phyloP scores from a whole-genome alignment of 169 alveolate genomes.

The Plasmodium knowlesi region DNA sequence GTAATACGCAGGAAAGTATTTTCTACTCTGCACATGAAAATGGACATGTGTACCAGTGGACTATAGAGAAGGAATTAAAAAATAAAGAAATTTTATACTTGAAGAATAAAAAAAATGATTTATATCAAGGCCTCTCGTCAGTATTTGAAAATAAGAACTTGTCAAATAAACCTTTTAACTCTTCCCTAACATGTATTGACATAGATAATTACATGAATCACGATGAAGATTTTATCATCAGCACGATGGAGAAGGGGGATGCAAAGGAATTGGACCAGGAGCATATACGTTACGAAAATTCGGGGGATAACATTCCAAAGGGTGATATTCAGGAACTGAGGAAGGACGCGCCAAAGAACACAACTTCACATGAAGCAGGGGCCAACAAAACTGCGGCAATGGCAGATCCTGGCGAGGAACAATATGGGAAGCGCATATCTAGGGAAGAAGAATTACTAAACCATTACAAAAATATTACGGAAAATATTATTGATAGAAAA shows the following conservation, averaged over 20 bases:
- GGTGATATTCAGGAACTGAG: background rate
- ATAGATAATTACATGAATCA: slow-evolving; percentile 61
- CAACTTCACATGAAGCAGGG: background rate
- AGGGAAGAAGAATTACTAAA: slow-evolving; percentile 60
- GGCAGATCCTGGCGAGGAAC: background rate
- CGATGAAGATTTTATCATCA: slow-evolving; percentile 64
- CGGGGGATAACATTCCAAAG: background rate
- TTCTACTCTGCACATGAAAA: slow-evolving; percentile 74
- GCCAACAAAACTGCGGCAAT: background rate
- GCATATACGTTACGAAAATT: background rate
- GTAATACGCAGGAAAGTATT: slow-evolving; percentile 20
- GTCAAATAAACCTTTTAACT: slow-evolving; percentile 46
- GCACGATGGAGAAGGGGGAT: slow-evolving; percentile 9
- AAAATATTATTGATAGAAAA: slow-evolving; percentile 58
- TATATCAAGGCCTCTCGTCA: slow-evolving; percentile 63
- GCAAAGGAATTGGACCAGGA: background rate
- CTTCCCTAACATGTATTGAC: slow-evolving; percentile 63
- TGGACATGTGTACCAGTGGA: slow-evolving; percentile 70
- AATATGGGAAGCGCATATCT: slow-evolving; percentile 4
- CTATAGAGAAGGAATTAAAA: slow-evolving; percentile 61
- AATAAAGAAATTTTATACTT: slow-evolving; percentile 67
- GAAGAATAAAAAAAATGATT: slow-evolving; percentile 69
- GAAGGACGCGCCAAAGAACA: background rate
- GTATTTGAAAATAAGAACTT: slow-evolving; percentile 66
- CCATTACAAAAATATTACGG: slow-evolving; percentile 58